Conservation (phyloP, 495 filamentous ascomycete genomes). For the Trichoderma reesei region DNA sequence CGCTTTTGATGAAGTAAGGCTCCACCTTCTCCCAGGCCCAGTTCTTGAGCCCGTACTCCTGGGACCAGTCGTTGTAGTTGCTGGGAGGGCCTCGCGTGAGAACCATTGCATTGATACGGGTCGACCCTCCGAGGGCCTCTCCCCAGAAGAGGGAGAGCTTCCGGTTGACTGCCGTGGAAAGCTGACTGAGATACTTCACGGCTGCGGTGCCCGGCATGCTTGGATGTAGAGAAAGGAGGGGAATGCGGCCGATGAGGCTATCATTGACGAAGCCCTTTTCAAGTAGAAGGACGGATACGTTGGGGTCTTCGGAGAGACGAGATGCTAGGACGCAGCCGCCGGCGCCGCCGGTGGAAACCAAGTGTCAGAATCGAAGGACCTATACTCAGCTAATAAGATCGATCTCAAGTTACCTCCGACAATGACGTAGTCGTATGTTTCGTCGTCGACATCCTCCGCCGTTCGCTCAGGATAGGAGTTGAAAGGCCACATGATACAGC, state of each 20-base stretch:
- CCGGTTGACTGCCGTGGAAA: slow-evolving; percentile 10
- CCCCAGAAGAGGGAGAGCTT: slow-evolving; percentile 17
- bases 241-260: slow-evolving; percentile 20
- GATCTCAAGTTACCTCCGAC: slow-evolving; percentile 17
- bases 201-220: slow-evolving; percentile 6
- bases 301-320: slow-evolving; percentile 38
- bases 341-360: slow-evolving; percentile 25
- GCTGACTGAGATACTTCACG: no score
- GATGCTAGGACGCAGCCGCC: slow-evolving; percentile 41
- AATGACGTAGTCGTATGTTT: slow-evolving; percentile 25
- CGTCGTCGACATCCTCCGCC: slow-evolving; percentile 12
- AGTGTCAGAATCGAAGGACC: no score
- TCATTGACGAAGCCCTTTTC: slow-evolving; percentile 36
- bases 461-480: slow-evolving; percentile 13
- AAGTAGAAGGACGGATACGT: slow-evolving; percentile 35
- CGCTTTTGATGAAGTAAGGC: slow-evolving; percentile 20
- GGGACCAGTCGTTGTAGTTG: slow-evolving; percentile 19
- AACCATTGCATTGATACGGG: slow-evolving; percentile 22
- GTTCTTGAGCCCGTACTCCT: slow-evolving; percentile 16
- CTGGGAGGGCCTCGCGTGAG: slow-evolving; percentile 20
- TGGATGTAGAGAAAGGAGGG: slow-evolving; percentile 9
- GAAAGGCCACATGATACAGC: slow-evolving; percentile 15
- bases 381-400: no score
- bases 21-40: slow-evolving; percentile 23
- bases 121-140: slow-evolving; percentile 20